Conservation (phyloP, 164 flowering plant genomes). For the Dillenia suffruticosa region DNA sequence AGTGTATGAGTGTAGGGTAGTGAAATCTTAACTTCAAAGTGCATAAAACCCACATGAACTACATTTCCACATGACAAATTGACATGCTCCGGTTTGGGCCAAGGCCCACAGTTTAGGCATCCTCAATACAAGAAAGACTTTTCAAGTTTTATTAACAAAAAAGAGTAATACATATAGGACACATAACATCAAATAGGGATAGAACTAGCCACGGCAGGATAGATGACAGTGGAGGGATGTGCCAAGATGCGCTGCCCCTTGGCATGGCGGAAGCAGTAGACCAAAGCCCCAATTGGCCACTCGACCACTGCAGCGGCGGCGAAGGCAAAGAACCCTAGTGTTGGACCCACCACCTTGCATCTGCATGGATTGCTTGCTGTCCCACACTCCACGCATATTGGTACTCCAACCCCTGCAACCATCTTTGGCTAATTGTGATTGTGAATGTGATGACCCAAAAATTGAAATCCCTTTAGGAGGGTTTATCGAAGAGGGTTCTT, state of each 20-base stretch:
- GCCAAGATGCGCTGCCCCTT: slow-evolving; percentile 86
- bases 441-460: no score
- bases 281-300: slow-evolving; percentile 83
- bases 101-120: no score
- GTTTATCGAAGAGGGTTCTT: background rate
- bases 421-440: background rate
- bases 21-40: no score
- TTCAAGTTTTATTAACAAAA: no score
- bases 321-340: slow-evolving; percentile 60
- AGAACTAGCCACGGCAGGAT: slow-evolving; percentile 48
- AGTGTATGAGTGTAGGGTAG: no score
- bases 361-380: slow-evolving; percentile 63
- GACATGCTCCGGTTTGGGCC: no score
- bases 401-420: slow-evolving; percentile 23
- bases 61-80: no score
- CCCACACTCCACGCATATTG: slow-evolving; percentile 61
- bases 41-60: no score
- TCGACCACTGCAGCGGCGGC: slow-evolving; percentile 66
- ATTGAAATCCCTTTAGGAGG: background rate
- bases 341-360: slow-evolving; percentile 81
- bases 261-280: slow-evolving; percentile 55
- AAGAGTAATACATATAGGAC: no score
- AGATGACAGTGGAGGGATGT: slow-evolving; percentile 72
- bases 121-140: no score
- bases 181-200: slow-evolving; percentile 43